Evolutionary conservation across 805 yeast species (phyloP), one percentile per base, ranked within the genome.

Genomic region (Starmerella sirachaensis): DNA sequence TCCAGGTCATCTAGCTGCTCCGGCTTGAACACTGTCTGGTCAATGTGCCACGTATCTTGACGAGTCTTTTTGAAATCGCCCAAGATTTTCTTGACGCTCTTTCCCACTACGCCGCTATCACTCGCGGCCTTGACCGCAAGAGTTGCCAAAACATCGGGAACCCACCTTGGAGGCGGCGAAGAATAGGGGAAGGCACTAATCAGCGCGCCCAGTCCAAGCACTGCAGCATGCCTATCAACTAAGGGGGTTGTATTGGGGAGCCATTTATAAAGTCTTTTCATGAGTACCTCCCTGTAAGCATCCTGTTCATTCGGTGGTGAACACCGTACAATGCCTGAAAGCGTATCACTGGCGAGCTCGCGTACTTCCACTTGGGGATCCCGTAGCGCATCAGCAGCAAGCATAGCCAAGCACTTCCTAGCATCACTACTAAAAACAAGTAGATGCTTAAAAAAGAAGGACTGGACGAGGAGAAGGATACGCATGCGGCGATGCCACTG

Each of bases 1-100:
- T 88, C 98, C 31, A 88, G 62, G 55, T 84, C 94, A 53, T 84
- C 91, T 35, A 85, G 64, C 58, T 88, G 93, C 4, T 78, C 82
- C 33, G 69, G 72, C 7, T 76, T 73, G 56, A 88, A 91, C 11
- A 70, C 73, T 47, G 66, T 66, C 43, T 79, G 70, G 55, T 88
- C 98, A 42, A 84, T 72, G 52, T 82, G 93, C 98, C 98, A 88
- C 0, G 96, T 84, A 52, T 88, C 98, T 41, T 86, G 93, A 47
- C 97, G 71, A 5, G 83, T 74, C 62, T 85, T 85, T 57, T 86
- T 88, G 62, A 91, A 91, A 45, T 74, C 77, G 46, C 93, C 77
- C 35, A 88, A 65, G 2, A 73, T 69, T 22, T 75, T 76, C 57
- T 88, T 88, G 6, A 94, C 93, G 1, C 93, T 71, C 38, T 77